Evolutionary conservation across 805 yeast species (phyloP).

Genomic region (Yamadazyma kitorensis): DNA sequence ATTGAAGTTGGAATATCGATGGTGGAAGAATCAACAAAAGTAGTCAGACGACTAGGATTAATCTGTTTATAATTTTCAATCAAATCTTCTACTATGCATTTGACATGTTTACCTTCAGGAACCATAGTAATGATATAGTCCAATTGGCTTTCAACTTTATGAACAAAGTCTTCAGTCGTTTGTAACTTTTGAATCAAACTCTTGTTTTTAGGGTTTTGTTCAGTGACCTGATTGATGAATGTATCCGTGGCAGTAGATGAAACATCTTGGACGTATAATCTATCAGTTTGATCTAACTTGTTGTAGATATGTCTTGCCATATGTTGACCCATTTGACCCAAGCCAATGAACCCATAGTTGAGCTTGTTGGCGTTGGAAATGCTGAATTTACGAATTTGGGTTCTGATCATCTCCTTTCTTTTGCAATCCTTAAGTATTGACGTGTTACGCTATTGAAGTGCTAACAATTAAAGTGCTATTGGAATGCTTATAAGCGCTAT

Average conservation of each 20-base stretch:
- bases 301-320: conserved; percentile 51
- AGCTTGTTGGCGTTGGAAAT: conserved; percentile 4
- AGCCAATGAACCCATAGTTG: conserved; percentile 52
- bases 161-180: conserved; percentile 25
- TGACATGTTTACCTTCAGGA: conserved; percentile 52
- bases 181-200: conserved; percentile 12
- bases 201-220: conserved; percentile 21
- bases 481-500: no score
- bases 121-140: conserved; percentile 51
- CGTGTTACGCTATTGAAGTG: no score
- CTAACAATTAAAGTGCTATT: no score
- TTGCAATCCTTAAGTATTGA: no score
- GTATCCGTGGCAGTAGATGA: conserved; percentile 23
- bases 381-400: conserved; percentile 5
- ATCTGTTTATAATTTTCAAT: conserved; percentile 26
- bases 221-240: conserved; percentile 23
- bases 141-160: conserved; percentile 29
- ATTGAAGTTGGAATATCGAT: conserved; percentile 49
- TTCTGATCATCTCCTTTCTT: no score
- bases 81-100: conserved; percentile 37
- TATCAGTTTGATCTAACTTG: conserved; percentile 35
- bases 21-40: conserved; percentile 50
- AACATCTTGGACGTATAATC: conserved; percentile 44
- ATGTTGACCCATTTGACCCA: conserved; percentile 56
- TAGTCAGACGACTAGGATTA: conserved; percentile 12